phyloP scores from a whole-genome alignment of 768 basidiomycete genomes.

The Russula brevipes region DNA sequence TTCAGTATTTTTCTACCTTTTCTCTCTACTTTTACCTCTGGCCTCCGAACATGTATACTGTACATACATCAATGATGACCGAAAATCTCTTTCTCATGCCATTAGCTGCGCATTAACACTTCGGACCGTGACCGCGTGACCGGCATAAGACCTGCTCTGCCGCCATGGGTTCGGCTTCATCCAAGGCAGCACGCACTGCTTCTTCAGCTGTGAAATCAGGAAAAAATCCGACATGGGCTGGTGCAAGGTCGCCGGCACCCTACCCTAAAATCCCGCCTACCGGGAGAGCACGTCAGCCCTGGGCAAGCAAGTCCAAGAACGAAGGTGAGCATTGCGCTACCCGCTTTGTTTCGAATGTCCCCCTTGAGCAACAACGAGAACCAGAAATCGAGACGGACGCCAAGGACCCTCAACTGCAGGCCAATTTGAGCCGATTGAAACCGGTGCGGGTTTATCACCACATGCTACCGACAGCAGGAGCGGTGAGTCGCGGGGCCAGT shows the following conservation, averaged over 20 bases:
- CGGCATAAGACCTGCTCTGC: not conserved
- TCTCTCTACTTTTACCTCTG: not conserved
- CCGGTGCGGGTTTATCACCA: slow-evolving; percentile 67
- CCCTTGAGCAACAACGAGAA: not conserved
- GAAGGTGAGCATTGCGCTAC: slow-evolving; percentile 1
- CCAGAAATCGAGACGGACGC: slow-evolving; percentile 41
- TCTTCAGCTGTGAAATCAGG: not conserved
- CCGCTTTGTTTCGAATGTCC: not conserved
- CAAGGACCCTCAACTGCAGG: slow-evolving; percentile 66
- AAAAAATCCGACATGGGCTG: slow-evolving; percentile 14
- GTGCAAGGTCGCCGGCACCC: slow-evolving; percentile 2
- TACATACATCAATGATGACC: slow-evolving; percentile 15
- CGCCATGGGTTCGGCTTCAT: slow-evolving; percentile 14
- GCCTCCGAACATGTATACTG: slow-evolving; percentile 20
- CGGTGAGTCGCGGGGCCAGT: slow-evolving; percentile 35
- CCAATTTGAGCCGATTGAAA: slow-evolving; percentile 59
- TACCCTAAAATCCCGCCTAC: not conserved
- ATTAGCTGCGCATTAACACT: not conserved
- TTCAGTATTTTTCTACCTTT: slow-evolving; percentile 8
- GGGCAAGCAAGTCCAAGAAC: slow-evolving; percentile 18
- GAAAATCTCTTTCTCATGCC: not conserved
- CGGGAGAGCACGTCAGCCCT: slow-evolving; percentile 2
- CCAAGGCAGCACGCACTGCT: slow-evolving; percentile 3
- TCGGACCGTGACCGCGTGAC: not conserved
- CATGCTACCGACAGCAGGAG: slow-evolving; percentile 41